phyloP scores from a whole-genome alignment of 2,329 filamentous ascomycete species.

The Aspergillus sp. region DNA sequence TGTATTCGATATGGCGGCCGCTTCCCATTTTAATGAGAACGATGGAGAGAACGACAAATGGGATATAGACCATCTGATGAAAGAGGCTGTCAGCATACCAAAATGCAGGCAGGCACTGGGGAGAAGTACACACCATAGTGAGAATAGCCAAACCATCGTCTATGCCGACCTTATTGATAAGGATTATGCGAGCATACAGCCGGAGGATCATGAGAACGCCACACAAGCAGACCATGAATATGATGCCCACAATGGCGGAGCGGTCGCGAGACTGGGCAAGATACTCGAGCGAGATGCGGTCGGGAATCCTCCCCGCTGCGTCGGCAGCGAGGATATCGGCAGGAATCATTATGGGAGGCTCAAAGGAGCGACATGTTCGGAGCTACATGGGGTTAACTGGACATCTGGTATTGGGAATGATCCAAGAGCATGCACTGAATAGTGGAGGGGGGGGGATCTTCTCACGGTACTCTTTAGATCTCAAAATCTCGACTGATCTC shows the following conservation, averaged over 20 bases:
- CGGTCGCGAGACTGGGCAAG: slow-evolving; percentile 20
- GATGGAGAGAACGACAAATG: slow-evolving; percentile 37
- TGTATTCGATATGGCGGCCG: slow-evolving; percentile 28
- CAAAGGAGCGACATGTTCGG: slow-evolving; percentile 5
- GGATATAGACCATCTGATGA: slow-evolving; percentile 29
- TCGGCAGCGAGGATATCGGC: slow-evolving; percentile 19
- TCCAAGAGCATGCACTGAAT: too few relatives aligned
- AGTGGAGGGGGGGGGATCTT: too few relatives aligned
- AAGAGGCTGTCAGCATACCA: too few relatives aligned
- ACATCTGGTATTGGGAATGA: too few relatives aligned
- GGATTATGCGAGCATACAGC: slow-evolving; percentile 36
- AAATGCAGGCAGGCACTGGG: too few relatives aligned
- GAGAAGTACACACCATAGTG: slow-evolving; percentile 38
- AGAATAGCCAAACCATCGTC: slow-evolving; percentile 43
- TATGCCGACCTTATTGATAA: slow-evolving; percentile 35
- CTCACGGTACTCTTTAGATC: too few relatives aligned
- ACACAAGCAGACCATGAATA: slow-evolving; percentile 20
- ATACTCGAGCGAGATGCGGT: slow-evolving; percentile 15
- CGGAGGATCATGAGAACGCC: slow-evolving; percentile 32
- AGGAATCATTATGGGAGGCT: slow-evolving; percentile 14
- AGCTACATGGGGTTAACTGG: slow-evolving; percentile 3
- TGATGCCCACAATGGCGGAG: slow-evolving; percentile 18
- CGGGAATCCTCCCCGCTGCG: slow-evolving; percentile 19
- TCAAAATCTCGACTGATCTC: too few relatives aligned
- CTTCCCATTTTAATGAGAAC: slow-evolving; percentile 41